Base-by-base conservation (phyloP, 495 filamentous ascomycete genomes). In the Massariosphaeria phaeospora region DNA sequence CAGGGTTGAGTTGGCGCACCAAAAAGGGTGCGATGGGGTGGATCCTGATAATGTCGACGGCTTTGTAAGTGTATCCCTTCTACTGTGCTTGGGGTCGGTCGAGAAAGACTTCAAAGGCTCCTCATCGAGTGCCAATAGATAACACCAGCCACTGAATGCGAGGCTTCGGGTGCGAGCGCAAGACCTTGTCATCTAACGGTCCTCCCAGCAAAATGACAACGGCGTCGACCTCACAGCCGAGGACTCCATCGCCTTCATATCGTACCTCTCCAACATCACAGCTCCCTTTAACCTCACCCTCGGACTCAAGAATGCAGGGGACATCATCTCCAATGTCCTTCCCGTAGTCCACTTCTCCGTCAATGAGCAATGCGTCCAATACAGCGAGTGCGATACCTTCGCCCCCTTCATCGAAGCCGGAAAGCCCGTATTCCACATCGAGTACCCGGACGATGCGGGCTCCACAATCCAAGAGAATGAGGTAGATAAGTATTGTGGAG, bases 401-500 rank as follows among this genome's bases (percentile, higher is more conserved):
- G 64, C 68, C 1, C 66, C 78, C 20, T 87, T 87, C 59, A 72
- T 79, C 24, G 57, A 72, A 12, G 75, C 72, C 2, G 71, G 70
- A 43, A 86, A 88, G 69, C 84, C 84, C 0, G 82, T 89, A 20
- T 87, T 88, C 61, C 80, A 87, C 60, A 84, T 88, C 45, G 84
- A 88, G 69, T 88, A 89, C 57, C 67, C 68, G 12, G 33, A 34
- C 17, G 31, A 26, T 30, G 51, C 47, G n/a, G 51, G 51, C 31
- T 15, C 38, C n/a, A 75, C 51, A 12, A 17, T 79, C 20, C 72
- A 76, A 34, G 73, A 71, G 2, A 66, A 67, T 10, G 57, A 61
- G 10, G 69, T 66, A 11, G 67, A 76, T 52, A 71, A 77, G 23
- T 67, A 73, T 20, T 61, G 72, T 0, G 45, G 35, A 18, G 20